Conservation (phyloP, 257 asterid species). For the Asclepias syriaca region DNA sequence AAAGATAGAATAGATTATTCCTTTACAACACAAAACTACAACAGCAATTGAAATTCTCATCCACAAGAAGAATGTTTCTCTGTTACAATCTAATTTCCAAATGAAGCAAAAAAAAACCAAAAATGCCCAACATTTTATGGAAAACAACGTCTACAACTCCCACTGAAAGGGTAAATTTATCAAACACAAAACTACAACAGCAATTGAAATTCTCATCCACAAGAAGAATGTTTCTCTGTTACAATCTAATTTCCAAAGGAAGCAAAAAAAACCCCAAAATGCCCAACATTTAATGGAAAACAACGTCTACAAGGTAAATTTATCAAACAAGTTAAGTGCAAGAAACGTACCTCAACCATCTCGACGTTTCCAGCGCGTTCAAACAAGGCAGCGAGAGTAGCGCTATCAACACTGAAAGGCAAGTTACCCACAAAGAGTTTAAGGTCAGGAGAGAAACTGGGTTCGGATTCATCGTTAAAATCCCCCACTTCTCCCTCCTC, state of each 20-base stretch:
- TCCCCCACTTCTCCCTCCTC: conserved; percentile 40
- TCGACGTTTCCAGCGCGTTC: conserved; percentile 75
- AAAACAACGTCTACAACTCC: too few species aligned
- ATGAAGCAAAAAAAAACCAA: too few species aligned
- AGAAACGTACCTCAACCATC: conserved; percentile 76
- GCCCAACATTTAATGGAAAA: not conserved
- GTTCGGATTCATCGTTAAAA: conserved; percentile 27
- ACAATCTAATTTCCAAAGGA: not conserved
- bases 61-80: too few species aligned
- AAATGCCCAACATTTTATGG: too few species aligned
- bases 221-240: not conserved
- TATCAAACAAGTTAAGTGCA: not conserved
- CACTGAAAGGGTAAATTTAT: too few species aligned
- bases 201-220: not conserved
- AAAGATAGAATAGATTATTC: not conserved
- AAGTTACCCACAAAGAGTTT: conserved; percentile 83
- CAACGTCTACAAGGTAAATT: not conserved
- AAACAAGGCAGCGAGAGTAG: conserved; percentile 73
- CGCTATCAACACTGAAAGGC: conserved; percentile 72
- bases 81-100: too few species aligned
- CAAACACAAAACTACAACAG: not conserved
- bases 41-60: too few species aligned
- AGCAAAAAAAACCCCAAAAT: not conserved
- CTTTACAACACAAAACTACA: too few species aligned
- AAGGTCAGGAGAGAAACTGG: conserved; percentile 51